Percentiles rank a stretch among this genome's conserved stretches.
phyloP scores from a whole-genome alignment of 2,329 filamentous ascomycete genomes.

The Diaporthe destruens region DNA sequence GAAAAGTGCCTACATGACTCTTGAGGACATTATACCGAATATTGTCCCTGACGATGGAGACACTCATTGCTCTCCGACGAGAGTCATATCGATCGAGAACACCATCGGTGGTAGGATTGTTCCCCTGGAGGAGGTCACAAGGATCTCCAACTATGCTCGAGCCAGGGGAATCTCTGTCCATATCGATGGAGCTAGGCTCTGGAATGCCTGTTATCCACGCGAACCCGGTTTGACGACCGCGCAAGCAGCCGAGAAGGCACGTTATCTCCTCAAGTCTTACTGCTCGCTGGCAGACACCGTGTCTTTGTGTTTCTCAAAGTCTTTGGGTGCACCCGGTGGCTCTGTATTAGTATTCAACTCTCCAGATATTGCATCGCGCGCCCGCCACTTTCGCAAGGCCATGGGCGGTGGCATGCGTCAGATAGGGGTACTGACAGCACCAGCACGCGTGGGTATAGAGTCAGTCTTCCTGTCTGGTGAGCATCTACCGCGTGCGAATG shows the following conservation, averaged over 20 bases:
- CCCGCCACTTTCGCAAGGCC: conserved; percentile 1
- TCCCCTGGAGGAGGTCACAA: background rate
- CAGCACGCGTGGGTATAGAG: background rate
- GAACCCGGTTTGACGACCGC: background rate
- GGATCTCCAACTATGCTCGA: background rate
- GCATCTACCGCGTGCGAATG: background rate
- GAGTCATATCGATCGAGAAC: background rate
- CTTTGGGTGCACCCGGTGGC: background rate
- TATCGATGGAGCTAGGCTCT: background rate
- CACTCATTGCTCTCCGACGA: background rate
- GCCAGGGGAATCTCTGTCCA: background rate
- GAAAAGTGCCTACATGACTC: background rate
- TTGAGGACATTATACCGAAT: background rate
- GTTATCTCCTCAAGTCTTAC: background rate
- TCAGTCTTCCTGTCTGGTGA: background rate
- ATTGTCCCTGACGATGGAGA: background rate
- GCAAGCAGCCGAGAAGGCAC: background rate
- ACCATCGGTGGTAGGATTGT: background rate
- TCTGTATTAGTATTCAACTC: background rate
- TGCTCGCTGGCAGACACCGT: background rate
- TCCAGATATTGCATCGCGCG: background rate
- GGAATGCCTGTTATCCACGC: background rate
- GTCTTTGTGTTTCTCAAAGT: background rate
- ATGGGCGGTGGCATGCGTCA: background rate
- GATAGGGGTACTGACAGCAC: background rate